Conservation (phyloP, 2,329 filamentous ascomycete species). For the Pseudofabraea citricarpa region DNA sequence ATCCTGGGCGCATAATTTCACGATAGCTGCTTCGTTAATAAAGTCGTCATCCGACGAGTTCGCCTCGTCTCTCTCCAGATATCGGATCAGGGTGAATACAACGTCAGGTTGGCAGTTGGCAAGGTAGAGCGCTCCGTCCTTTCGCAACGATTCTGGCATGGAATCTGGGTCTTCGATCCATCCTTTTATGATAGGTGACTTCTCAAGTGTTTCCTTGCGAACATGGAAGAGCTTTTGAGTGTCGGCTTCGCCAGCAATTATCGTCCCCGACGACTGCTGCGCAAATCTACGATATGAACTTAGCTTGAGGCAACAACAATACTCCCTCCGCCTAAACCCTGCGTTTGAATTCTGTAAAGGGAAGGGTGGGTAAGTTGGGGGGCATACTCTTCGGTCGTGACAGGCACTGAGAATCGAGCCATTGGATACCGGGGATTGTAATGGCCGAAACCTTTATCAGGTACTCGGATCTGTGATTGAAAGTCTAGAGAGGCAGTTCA, state of each 20-base stretch:
- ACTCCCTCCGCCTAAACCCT: too few species aligned
- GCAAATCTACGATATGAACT: neutral
- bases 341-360: too few species aligned
- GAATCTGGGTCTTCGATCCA: conserved; percentile 1
- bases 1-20: neutral
- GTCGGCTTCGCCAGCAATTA: neutral
- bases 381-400: too few species aligned
- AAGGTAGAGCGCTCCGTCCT: conserved; percentile 2
- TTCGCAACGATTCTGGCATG: neutral
- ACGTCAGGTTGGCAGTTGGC: neutral
- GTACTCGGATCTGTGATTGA: too few species aligned
- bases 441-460: too few species aligned
- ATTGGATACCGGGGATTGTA: too few species aligned
- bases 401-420: too few species aligned
- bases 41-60: neutral
- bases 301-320: neutral
- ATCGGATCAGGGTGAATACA: neutral
- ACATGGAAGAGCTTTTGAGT: neutral
- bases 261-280: neutral
- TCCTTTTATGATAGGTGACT: neutral
- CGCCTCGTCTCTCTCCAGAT: neutral
- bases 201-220: neutral
- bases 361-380: too few species aligned
- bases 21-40: neutral
- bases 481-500: too few species aligned